Evolutionary conservation across 2,329 filamentous ascomycete species (phyloP).

Genomic region (Xylogone sp.): DNA sequence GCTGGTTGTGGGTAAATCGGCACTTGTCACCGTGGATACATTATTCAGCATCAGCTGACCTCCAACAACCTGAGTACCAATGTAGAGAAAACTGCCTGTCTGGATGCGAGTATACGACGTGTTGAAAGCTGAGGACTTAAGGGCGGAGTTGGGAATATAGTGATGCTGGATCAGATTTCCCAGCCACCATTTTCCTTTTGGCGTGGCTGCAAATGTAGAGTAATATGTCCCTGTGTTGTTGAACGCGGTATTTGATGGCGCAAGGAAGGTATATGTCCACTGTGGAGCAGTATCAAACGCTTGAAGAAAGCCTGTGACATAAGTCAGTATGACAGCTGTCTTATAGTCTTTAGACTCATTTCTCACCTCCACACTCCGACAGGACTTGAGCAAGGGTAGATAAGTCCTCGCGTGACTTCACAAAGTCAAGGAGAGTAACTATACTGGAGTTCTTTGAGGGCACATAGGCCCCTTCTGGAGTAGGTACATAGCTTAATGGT

Average conservation of each 20-base stretch:
- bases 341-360: too few relatives aligned
- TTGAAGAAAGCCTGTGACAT: slow-evolving; percentile 22
- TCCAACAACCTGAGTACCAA: slow-evolving; percentile 17
- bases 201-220: slow-evolving; percentile 19
- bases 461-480: too few relatives aligned
- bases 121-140: slow-evolving; percentile 17
- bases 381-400: slow-evolving; percentile 10
- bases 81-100: slow-evolving; percentile 15
- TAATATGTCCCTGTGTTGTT: slow-evolving; percentile 25
- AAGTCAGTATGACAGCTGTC: too few relatives aligned
- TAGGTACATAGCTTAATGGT: too few relatives aligned
- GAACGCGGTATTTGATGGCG: slow-evolving; percentile 27
- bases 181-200: slow-evolving; percentile 26
- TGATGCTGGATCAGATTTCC: slow-evolving; percentile 18
- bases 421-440: slow-evolving; percentile 10
- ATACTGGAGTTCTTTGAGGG: slow-evolving; percentile 5
- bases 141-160: slow-evolving; percentile 21
- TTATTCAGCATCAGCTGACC: slow-evolving; percentile 19
- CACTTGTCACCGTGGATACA: slow-evolving; percentile 14
- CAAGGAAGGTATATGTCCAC: slow-evolving; percentile 30
- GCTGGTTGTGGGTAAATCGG: slow-evolving; percentile 13
- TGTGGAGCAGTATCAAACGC: slow-evolving; percentile 24
- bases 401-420: slow-evolving; percentile 12
- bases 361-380: slow-evolving; percentile 8
- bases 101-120: slow-evolving; percentile 17